phyloP scores from a whole-genome alignment of 2,329 filamentous ascomycete species.

The Kalmusia sp. region DNA sequence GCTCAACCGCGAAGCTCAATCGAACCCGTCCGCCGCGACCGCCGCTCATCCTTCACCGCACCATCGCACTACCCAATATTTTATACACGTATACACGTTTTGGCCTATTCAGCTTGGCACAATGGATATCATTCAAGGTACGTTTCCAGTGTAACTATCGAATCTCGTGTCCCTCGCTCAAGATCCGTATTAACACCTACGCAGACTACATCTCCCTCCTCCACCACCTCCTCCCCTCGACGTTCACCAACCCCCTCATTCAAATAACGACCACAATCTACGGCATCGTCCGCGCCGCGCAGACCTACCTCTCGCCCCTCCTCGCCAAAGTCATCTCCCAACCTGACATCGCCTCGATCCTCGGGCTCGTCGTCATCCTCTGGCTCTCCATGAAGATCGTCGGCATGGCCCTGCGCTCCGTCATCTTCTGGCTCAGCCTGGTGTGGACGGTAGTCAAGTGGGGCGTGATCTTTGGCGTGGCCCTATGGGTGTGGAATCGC shows the following conservation, averaged over 20 bases:
- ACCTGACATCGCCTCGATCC: constrained; percentile 59
- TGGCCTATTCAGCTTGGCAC: constrained; percentile 13
- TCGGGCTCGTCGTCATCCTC: constrained; percentile 65
- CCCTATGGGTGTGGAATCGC: constrained; percentile 65
- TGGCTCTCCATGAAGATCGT: constrained; percentile 70
- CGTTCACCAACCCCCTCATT: constrained; percentile 38
- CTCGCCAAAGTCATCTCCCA: constrained; percentile 34
- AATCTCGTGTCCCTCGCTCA: neutral
- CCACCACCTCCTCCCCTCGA: constrained; percentile 39
- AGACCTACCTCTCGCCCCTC: constrained; percentile 39
- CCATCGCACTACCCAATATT: neutral
- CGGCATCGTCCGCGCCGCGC: constrained; percentile 34
- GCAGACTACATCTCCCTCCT: constrained; percentile 42
- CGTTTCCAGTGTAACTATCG: neutral
- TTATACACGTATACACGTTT: neutral
- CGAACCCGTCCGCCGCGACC: neutral
- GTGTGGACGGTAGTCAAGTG: constrained; percentile 70
- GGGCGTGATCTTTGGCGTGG: constrained; percentile 62
- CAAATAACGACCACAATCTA: constrained; percentile 35
- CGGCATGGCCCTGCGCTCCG: constrained; percentile 72
- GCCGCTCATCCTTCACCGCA: neutral
- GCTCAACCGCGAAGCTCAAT: neutral
- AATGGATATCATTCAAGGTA: constrained; percentile 42
- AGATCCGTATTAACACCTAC: constrained; percentile 17
- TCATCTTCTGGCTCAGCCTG: constrained; percentile 80